Percentiles rank a stretch among this genome's conserved stretches.
phyloP scores from a whole-genome alignment of 768 basidiomycete species.

The Amyloporia xantha region DNA sequence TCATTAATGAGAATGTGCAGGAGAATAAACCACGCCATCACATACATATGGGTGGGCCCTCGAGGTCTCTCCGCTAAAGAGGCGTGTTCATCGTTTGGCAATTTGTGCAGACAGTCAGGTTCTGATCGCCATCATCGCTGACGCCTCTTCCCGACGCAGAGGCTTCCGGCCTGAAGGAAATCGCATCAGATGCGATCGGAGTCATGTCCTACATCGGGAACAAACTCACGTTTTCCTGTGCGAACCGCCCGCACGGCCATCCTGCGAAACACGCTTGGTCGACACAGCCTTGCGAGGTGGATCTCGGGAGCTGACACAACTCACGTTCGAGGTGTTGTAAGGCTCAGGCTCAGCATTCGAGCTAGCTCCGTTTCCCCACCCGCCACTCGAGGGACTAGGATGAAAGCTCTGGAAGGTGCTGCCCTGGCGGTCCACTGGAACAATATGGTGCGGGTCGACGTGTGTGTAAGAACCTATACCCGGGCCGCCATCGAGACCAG shows the following conservation, averaged over 20 bases:
- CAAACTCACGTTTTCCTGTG: conserved; percentile 40
- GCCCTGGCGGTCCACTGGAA: conserved; percentile 36
- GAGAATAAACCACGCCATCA: too few relatives aligned
- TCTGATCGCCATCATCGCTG: conserved; percentile 60
- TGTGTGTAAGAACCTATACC: conserved; percentile 53
- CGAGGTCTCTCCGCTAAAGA: conserved; percentile 87
- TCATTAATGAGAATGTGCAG: background rate
- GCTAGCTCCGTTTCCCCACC: conserved; percentile 71
- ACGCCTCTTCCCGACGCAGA: conserved; percentile 31
- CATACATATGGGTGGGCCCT: conserved; percentile 87
- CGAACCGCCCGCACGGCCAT: conserved; percentile 22
- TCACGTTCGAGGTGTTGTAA: conserved; percentile 57
- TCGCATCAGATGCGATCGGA: background rate
- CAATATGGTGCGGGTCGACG: conserved; percentile 90
- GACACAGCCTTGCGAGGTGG: conserved; percentile 56
- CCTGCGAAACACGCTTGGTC: conserved; percentile 54
- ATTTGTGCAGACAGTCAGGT: conserved; percentile 86
- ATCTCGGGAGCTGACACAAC: conserved; percentile 28
- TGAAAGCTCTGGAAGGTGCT: conserved; percentile 48
- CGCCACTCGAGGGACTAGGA: conserved; percentile 77
- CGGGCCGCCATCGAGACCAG: conserved; percentile 35
- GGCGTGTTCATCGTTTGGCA: conserved; percentile 96
- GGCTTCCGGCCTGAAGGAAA: conserved; percentile 56
- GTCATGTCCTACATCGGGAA: background rate
- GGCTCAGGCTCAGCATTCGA: conserved; percentile 72